Conservation (phyloP, 73 alveolate species). For the Symbiodinium natans region DNA sequence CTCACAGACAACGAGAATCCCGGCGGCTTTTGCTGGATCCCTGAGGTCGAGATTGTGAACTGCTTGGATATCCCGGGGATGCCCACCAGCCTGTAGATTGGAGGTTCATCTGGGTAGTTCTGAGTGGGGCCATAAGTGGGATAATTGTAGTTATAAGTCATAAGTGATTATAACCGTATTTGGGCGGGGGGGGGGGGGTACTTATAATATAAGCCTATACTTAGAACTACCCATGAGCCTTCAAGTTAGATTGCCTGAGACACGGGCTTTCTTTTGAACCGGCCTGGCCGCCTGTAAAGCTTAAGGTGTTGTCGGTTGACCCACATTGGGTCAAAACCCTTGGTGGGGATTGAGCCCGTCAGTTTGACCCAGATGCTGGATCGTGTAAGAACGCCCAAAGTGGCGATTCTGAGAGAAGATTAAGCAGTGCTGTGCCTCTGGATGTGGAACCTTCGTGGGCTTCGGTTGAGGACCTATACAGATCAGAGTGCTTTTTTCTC, state of each 20-base stretch:
- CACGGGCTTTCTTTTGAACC: background rate
- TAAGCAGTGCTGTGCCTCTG: background rate
- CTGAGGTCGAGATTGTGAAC: slow-evolving; percentile 34
- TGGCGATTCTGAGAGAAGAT: background rate
- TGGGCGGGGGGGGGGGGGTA: no score
- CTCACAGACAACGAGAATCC: slow-evolving; percentile 36
- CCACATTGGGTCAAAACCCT: background rate
- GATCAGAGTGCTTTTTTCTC: no score
- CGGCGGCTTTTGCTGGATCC: slow-evolving; percentile 42
- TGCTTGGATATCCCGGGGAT: slow-evolving; percentile 53
- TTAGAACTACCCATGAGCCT: no score
- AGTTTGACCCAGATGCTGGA: background rate
- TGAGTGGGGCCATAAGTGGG: no score
- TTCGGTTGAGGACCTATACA: no score
- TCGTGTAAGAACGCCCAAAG: background rate
- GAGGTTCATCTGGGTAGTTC: no score
- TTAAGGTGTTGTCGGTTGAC: background rate
- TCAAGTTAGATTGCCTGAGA: no score
- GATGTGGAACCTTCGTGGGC: background rate
- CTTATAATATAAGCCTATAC: no score
- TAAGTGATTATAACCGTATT: no score
- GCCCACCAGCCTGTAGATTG: background rate
- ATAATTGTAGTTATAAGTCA: no score
- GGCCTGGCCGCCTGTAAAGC: background rate
- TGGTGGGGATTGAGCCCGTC: background rate